Base-by-base conservation (phyloP, 2,329 filamentous ascomycete genomes). In the Sclerotinia sclerotiorum region DNA sequence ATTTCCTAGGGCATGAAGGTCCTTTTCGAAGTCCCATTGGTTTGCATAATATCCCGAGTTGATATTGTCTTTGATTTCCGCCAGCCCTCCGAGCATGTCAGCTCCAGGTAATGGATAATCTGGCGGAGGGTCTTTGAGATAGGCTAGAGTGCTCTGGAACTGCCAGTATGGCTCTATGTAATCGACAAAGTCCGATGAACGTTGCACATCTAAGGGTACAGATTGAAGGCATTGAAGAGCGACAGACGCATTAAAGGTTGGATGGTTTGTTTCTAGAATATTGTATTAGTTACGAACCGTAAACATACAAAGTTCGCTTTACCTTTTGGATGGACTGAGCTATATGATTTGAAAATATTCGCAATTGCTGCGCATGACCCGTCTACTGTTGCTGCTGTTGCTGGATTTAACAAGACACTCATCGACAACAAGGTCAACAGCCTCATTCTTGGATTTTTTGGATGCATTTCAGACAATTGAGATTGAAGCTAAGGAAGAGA, bases 111-210 rank as follows among this genome's bases (percentile, higher is more conserved):
- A 48, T 11, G 68, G 67, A 35, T 72, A 74, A 2, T 65, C 68
- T 68, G 54, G 11, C 3, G 72, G 72, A 1, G 70, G 72, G 60
- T 83, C 76, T n/a, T 63, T 67, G 35, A 61, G 55, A 62, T 67
- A 67, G 11, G 70, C 66, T 5, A 72, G 51, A 29, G 71, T 74
- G 57, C 71, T 72, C 51, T 69, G 68, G 35, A 69, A 69, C 35
- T 70, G 67, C 11, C 69, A 58, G 48, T 64, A 72, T 35, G 70
- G 68, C 46, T 69, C 67, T 27, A 71, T 55, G 32, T 68, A 69
- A 52, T 73, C 70, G 29, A 72, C 48, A 52, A 69, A 67, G 32
- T 49, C 68, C 2, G 58, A 67, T 7, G 72, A 69, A 29, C 65
- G 67, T 6, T 70, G 67, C 24, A 56, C 54, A 52, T 70, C 67